A percentile compares a stretch with the other conserved stretches of the same genome.
Conservation (phyloP, 2,329 filamentous ascomycete genomes). For the Paracoccidioides brasiliensis region DNA sequence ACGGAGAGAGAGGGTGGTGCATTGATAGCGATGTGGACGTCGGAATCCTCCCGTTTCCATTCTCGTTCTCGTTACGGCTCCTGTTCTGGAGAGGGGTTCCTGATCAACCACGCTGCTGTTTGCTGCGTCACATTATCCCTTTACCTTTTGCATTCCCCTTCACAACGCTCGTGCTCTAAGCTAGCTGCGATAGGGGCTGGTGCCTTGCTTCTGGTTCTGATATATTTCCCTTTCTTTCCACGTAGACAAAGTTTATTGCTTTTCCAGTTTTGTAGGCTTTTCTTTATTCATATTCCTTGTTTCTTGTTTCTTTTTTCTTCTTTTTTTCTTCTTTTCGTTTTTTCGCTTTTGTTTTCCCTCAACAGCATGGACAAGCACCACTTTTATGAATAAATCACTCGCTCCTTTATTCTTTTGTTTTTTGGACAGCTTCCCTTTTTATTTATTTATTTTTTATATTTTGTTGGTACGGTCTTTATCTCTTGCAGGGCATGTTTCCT, state of each 20-base stretch:
- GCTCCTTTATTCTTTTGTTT: too few species aligned
- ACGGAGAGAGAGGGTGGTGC: not conserved
- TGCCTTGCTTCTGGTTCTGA: not conserved
- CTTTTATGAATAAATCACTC: too few species aligned
- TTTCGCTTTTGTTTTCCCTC: not conserved
- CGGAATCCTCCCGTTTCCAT: not conserved
- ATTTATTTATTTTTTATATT: conserved; percentile 1
- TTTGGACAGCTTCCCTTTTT: too few species aligned
- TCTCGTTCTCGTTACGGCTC: not conserved
- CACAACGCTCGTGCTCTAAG: not conserved
- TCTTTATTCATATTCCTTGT: not conserved
- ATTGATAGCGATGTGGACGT: not conserved
- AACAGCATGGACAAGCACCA: too few species aligned
- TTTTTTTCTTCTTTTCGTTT: conserved; percentile 5
- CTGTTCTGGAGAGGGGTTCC: not conserved
- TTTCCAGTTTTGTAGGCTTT: not conserved
- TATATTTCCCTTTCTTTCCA: conserved; percentile 1
- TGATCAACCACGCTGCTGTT: not conserved
- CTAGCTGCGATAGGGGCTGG: too few species aligned
- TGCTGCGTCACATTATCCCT: conserved; percentile 4
- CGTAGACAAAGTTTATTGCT: not conserved
- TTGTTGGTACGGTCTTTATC: too few species aligned
- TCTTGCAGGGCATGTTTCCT: too few species aligned
- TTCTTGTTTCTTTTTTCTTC: conserved; percentile 2
- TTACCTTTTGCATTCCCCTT: not conserved